Percentiles rank a stretch among this genome's conserved stretches.
Conservation (phyloP, 371 early-diverging fungal species). For the Capillidium rhysosporum region DNA sequence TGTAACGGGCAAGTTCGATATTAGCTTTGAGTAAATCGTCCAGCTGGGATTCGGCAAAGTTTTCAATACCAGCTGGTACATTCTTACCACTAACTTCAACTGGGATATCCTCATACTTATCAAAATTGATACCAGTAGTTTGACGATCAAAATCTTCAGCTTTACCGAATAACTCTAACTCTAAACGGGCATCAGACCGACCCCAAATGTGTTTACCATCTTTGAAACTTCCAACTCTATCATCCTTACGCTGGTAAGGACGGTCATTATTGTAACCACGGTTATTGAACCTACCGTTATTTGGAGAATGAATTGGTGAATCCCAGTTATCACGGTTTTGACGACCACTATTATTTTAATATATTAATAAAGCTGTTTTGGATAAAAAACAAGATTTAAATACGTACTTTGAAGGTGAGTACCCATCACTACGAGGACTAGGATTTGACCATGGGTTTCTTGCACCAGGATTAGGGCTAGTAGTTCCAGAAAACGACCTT, state of each 20-base stretch:
- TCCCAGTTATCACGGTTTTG: too few relatives aligned
- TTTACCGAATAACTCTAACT: slow-evolving; percentile 57
- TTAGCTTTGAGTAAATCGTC: slow-evolving; percentile 77
- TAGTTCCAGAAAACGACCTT: too few relatives aligned
- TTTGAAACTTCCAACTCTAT: slow-evolving; percentile 32
- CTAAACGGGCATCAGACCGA: slow-evolving; percentile 47
- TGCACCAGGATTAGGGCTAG: too few relatives aligned
- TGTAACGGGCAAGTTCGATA: slow-evolving; percentile 78
- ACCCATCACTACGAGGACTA: too few relatives aligned
- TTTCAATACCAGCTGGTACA: slow-evolving; percentile 21
- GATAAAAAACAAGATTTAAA: too few relatives aligned
- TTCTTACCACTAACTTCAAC: slow-evolving; percentile 78
- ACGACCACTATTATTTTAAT: too few relatives aligned
- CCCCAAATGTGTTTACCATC: slow-evolving; percentile 52
- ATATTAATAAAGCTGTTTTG: too few relatives aligned
- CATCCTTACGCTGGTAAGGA: slow-evolving; percentile 15
- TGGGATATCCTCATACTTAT: slow-evolving; percentile 91
- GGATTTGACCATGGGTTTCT: too few relatives aligned
- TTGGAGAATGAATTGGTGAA: too few relatives aligned
- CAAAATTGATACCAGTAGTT: slow-evolving; percentile 89
- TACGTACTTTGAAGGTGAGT: too few relatives aligned
- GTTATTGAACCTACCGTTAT: too few relatives aligned
- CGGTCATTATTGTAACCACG: too few relatives aligned
- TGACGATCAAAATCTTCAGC: slow-evolving; percentile 39
- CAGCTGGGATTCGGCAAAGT: slow-evolving; percentile 45